Evolutionary conservation across 2,329 filamentous ascomycete species (phyloP).

Genomic region (Pseudogymnoascus verrucosus): DNA sequence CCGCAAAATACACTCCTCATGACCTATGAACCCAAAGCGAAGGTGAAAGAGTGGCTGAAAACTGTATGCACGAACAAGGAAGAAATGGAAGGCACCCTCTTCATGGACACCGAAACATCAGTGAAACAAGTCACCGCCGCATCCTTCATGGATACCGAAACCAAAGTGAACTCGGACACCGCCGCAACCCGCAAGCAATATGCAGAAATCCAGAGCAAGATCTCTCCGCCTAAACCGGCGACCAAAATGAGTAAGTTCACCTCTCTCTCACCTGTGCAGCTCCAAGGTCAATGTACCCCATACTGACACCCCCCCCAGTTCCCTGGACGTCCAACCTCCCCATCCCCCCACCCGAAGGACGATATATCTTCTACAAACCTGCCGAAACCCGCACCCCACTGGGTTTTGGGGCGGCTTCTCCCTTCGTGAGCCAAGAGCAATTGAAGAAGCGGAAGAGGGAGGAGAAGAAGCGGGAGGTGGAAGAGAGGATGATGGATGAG

Average conservation of each 20-base stretch:
- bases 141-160: not conserved
- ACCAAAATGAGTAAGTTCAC: not conserved
- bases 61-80: not conserved
- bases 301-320: not conserved
- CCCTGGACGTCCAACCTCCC: not conserved
- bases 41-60: not conserved
- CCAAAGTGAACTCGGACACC: not conserved
- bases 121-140: not conserved
- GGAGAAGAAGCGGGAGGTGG: not conserved
- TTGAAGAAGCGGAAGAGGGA: not conserved
- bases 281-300: not conserved
- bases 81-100: not conserved
- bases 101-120: not conserved
- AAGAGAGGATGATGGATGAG: not conserved
- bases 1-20: no score
- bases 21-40: not conserved
- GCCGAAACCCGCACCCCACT: not conserved
- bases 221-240: not conserved
- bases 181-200: not conserved
- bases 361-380: not conserved
- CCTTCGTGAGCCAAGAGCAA: not conserved
- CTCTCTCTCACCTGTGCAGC: not conserved
- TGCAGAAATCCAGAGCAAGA: not conserved
- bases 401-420: not conserved
- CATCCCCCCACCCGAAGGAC: not conserved